Evolutionary conservation across 257 asterid species (phyloP).

Genomic region (Buddleja alternifolia): DNA sequence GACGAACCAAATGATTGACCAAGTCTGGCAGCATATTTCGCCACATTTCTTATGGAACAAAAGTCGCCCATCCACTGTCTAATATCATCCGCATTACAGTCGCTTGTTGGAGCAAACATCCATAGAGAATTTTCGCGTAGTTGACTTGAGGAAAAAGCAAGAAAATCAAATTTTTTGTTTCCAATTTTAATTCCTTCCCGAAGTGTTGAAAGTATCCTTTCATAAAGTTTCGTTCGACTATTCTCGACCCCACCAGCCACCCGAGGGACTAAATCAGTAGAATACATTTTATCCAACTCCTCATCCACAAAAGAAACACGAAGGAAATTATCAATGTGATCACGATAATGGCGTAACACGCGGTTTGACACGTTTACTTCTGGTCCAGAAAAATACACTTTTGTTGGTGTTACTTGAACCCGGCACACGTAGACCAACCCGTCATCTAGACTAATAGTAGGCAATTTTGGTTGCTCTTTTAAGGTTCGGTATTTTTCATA

Average conservation of each 20-base stretch:
- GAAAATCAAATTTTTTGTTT: constrained; percentile 71
- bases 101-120: constrained; percentile 81
- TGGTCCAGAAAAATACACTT: constrained; percentile 81
- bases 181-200: constrained; percentile 75
- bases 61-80: constrained; percentile 92
- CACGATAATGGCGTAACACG: constrained; percentile 61
- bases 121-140: constrained; percentile 81
- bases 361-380: constrained; percentile 85
- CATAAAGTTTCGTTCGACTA: constrained; percentile 55
- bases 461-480: constrained; percentile 56
- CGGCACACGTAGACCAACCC: constrained; percentile 81
- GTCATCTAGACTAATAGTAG: constrained; percentile 60
- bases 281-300: constrained; percentile 76
- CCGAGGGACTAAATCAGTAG: constrained; percentile 60
- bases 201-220: constrained; percentile 63
- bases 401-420: constrained; percentile 87
- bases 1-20: constrained; percentile 97
- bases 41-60: constrained; percentile 66
- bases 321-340: constrained; percentile 67
- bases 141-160: constrained; percentile 94
- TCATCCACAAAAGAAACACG: constrained; percentile 96
- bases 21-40: constrained; percentile 96
- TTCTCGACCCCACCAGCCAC: constrained; percentile 36
- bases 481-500: constrained; percentile 40
- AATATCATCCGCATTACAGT: constrained; percentile 52